These are phyloP conservation scores for Candida cerambycidarum DNA, from an alignment of 805 yeast genomes.

Conservation along the genomic window DNA sequence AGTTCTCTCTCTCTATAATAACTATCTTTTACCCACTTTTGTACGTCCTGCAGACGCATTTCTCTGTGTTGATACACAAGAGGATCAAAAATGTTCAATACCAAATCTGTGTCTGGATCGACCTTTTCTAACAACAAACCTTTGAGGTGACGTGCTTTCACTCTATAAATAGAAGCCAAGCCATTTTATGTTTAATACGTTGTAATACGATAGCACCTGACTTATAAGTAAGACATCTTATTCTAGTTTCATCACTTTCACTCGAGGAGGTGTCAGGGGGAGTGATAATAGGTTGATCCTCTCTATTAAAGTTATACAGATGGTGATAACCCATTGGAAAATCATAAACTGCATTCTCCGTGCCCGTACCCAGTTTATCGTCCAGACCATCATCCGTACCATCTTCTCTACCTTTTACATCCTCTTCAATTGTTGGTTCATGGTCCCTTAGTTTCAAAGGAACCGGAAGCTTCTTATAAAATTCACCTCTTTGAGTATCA, in stretches of 20 bases:
- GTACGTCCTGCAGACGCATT: neutral
- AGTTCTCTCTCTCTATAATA: constrained; percentile 3
- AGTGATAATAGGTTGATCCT: neutral
- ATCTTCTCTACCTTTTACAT: neutral
- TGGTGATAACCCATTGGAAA: no score
- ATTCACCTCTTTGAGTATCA: neutral
- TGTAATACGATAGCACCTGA: neutral
- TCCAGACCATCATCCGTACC: neutral
- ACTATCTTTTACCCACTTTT: neutral
- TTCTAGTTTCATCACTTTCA: neutral
- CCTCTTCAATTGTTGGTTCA: neutral
- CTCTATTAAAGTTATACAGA: no score
- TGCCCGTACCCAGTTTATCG: no score
- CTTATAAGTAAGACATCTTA: neutral
- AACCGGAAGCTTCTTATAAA: neutral
- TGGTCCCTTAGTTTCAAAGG: no score
- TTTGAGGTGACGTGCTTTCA: neutral
- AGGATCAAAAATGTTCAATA: neutral
- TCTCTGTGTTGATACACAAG: neutral
- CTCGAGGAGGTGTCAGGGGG: neutral
- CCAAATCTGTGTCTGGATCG: neutral
- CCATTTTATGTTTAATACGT: neutral
- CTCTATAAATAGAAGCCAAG: neutral
- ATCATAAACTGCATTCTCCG: no score
- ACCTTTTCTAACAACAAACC: neutral